Evolutionary conservation across 331 rosid species (phyloP).

Genomic region (Acacia pycnantha): DNA sequence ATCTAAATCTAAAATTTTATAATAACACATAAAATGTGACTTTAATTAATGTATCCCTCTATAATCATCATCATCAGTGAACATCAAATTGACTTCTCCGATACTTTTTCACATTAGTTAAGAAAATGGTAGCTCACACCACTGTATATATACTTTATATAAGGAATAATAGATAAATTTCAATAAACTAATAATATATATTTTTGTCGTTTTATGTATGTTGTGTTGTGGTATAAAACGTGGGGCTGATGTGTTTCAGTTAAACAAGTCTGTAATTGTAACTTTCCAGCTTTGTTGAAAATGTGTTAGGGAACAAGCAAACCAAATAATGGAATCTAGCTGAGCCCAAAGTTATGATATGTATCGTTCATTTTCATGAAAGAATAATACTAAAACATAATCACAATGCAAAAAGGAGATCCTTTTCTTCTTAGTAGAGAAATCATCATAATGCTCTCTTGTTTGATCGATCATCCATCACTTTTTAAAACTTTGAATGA

Average conservation of each 20-base stretch:
- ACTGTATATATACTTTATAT: neutral
- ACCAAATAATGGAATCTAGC: slow-evolving; percentile 60
- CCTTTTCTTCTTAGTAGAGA: slow-evolving; percentile 76
- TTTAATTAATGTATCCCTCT: neutral
- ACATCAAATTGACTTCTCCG: neutral
- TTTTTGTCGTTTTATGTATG: slow-evolving; percentile 22
- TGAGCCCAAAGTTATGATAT: slow-evolving; percentile 36
- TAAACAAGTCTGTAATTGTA: slow-evolving; percentile 37
- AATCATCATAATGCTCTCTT: slow-evolving; percentile 31
- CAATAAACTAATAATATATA: neutral
- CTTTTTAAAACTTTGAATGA: slow-evolving; percentile 38
- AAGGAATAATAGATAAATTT: neutral
- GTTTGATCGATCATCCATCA: slow-evolving; percentile 14
- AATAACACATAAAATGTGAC: neutral
- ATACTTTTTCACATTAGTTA: neutral
- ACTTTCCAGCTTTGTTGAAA: slow-evolving; percentile 81
- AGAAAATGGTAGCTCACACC: neutral
- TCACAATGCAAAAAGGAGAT: slow-evolving; percentile 52
- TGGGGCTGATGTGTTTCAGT: slow-evolving; percentile 62
- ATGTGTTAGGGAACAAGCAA: slow-evolving; percentile 53
- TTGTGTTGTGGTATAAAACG: slow-evolving; percentile 22
- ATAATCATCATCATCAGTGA: neutral
- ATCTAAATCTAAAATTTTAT: neutral
- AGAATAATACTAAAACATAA: slow-evolving; percentile 24
- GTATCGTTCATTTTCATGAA: slow-evolving; percentile 35